A percentile compares a stretch with the other conserved stretches of the same genome.
These are phyloP conservation scores for Hemerocallis citrina DNA, from an alignment of 106 monocot species.

Conservation along the genomic window DNA sequence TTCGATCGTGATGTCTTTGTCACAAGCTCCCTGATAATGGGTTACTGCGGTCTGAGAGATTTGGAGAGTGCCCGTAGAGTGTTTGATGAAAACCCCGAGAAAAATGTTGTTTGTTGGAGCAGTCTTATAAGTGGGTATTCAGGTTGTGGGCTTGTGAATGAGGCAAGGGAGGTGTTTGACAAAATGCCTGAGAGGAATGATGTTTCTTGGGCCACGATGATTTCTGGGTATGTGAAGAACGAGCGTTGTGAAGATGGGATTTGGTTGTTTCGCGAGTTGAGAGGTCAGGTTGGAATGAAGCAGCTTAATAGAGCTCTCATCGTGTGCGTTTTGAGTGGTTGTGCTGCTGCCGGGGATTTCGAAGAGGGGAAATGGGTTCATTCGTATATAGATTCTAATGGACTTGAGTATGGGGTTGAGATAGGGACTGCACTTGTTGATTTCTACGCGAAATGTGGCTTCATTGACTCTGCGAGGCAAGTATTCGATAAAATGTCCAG, in stretches of 20 bases:
- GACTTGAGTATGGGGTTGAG: slow-evolving; percentile 18
- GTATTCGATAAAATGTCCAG: slow-evolving; percentile 18
- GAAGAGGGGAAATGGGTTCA: slow-evolving; percentile 24
- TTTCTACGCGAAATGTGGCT: slow-evolving; percentile 57
- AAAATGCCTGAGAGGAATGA: slow-evolving; percentile 18
- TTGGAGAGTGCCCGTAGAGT: slow-evolving; percentile 15
- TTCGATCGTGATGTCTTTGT: slow-evolving; percentile 11
- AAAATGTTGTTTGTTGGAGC: slow-evolving; percentile 33
- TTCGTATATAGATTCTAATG: slow-evolving; percentile 11
- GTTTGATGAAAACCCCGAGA: slow-evolving; percentile 27
- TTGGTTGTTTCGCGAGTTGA: slow-evolving; percentile 26
- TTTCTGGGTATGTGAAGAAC: slow-evolving; percentile 36
- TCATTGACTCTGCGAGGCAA: slow-evolving; percentile 12
- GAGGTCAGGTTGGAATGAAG: slow-evolving; percentile 4
- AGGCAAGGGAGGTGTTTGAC: slow-evolving; percentile 40
- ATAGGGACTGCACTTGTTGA: slow-evolving; percentile 41
- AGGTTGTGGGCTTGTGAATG: neutral
- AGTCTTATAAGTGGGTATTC: slow-evolving; percentile 29
- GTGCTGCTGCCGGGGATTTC: slow-evolving; percentile 28
- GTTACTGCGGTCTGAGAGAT: slow-evolving; percentile 19
- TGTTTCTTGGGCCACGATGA: slow-evolving; percentile 48
- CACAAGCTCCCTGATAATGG: slow-evolving; percentile 28
- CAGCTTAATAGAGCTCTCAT: slow-evolving; percentile 34
- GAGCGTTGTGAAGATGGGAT: slow-evolving; percentile 21
- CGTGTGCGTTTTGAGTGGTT: slow-evolving; percentile 34